Conservation (phyloP, 208 protist species). For the Trypanosoma avium region DNA sequence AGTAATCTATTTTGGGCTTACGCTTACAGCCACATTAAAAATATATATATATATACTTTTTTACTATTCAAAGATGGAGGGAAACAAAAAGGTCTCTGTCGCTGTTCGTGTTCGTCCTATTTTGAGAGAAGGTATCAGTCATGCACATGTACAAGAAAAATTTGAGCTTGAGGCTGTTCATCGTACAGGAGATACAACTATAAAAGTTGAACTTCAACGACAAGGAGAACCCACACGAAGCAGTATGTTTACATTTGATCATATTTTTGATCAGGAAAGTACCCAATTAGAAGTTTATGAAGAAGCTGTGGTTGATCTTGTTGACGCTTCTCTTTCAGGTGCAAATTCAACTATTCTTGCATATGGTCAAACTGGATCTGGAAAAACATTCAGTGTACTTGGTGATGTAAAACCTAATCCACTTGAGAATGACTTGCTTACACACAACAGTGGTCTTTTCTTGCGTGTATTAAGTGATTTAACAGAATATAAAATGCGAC, state of each 20-base stretch:
- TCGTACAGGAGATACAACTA: constrained; percentile 27
- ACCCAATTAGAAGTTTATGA: constrained; percentile 52
- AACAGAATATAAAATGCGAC: constrained; percentile 37
- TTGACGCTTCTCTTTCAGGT: constrained; percentile 36
- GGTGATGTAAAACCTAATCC: constrained; percentile 47
- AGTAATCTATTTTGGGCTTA: too few species aligned
- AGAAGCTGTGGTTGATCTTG: constrained; percentile 37
- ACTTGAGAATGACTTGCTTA: constrained; percentile 38
- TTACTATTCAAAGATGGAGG: constrained; percentile 16
- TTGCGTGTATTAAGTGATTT: constrained; percentile 44
- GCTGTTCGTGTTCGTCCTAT: constrained; percentile 39
- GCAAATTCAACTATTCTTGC: constrained; percentile 41
- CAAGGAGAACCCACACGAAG: constrained; percentile 26
- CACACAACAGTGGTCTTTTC: constrained; percentile 36
- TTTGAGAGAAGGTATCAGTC: constrained; percentile 23
- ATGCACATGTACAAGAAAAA: constrained; percentile 25
- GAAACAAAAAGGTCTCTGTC: constrained; percentile 26
- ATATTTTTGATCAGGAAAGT: constrained; percentile 48
- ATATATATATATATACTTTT: neutral
- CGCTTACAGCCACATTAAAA: too few species aligned
- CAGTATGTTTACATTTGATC: constrained; percentile 37
- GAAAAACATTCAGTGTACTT: constrained; percentile 49
- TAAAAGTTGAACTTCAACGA: constrained; percentile 27
- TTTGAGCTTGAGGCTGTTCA: constrained; percentile 31
- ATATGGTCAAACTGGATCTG: constrained; percentile 47